Evolutionary conservation across 2,329 filamentous ascomycete genomes (phyloP).

Genomic region (Scopulariopsis brevicaulis): DNA sequence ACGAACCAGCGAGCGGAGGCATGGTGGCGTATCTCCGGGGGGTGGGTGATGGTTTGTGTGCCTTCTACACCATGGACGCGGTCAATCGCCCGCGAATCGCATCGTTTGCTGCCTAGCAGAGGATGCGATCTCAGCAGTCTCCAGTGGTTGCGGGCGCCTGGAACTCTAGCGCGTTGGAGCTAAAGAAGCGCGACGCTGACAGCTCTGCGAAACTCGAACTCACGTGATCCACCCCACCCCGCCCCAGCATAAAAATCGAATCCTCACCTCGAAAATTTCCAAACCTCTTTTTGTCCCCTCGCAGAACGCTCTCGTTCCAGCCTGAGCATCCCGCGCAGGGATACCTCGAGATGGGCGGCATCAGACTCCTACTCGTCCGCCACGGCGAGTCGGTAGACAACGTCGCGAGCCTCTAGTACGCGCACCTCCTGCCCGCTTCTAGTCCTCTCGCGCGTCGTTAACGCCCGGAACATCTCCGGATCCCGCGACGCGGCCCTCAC

Average conservation of each 20-base stretch:
- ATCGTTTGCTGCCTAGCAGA: not conserved
- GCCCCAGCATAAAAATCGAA: not conserved
- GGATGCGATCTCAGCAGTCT: not conserved
- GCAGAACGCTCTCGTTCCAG: not conserved
- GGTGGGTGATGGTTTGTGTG: not conserved
- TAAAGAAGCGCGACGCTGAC: not conserved
- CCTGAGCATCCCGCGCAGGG: too few species aligned
- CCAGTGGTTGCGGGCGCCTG: not conserved
- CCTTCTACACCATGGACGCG: not conserved
- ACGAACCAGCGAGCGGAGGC: constrained; percentile 1
- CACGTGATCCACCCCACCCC: constrained; percentile 1
- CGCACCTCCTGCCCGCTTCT: constrained; percentile 12
- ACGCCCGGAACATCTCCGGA: constrained; percentile 47
- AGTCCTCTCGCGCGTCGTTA: constrained; percentile 1
- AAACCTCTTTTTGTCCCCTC: not conserved
- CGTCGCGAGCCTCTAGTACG: constrained; percentile 62
- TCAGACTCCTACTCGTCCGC: constrained; percentile 58
- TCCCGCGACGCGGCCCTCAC: constrained; percentile 72
- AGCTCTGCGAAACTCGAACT: constrained; percentile 3
- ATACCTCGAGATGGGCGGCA: not conserved
- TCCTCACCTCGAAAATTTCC: not conserved
- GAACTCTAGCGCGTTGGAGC: not conserved
- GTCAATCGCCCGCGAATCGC: not conserved
- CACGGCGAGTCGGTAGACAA: constrained; percentile 91
- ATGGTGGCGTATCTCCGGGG: not conserved